A percentile compares a stretch with the other conserved stretches of the same genome.
phyloP scores from a whole-genome alignment of 192 early-diverging fungal genomes.

The Cetraspora pellucida region DNA sequence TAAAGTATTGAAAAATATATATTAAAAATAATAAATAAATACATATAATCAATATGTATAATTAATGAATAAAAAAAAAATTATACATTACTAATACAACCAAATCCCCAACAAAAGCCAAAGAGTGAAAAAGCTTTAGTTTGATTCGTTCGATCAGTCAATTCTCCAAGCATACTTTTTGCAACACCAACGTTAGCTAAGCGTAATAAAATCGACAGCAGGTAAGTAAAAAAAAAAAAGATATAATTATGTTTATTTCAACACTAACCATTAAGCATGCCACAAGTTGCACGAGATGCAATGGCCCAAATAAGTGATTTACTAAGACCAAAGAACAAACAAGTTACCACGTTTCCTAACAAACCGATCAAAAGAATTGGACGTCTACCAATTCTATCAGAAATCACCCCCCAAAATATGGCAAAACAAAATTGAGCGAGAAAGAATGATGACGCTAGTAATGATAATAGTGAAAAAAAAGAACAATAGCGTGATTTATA shows the following conservation, averaged over 20 bases:
- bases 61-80: slow-evolving; percentile 11
- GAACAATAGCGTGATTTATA: background rate
- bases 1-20: too few species aligned
- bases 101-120: slow-evolving; percentile 39
- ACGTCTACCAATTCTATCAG: slow-evolving; percentile 80
- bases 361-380: slow-evolving; percentile 82
- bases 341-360: slow-evolving; percentile 71
- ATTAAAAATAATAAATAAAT: too few species aligned
- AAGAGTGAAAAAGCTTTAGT: slow-evolving; percentile 14
- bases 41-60: background rate
- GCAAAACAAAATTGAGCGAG: slow-evolving; percentile 71
- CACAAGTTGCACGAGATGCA: slow-evolving; percentile 61
- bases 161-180: slow-evolving; percentile 82
- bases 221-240: background rate
- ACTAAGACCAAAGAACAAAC: slow-evolving; percentile 73
- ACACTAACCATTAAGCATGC: slow-evolving; percentile 63
- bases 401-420: slow-evolving; percentile 73
- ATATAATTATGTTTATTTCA: background rate
- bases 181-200: slow-evolving; percentile 74
- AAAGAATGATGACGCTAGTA: slow-evolving; percentile 64
- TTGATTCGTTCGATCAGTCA: slow-evolving; percentile 82
- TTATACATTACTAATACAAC: slow-evolving; percentile 45
- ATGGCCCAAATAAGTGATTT: slow-evolving; percentile 63
- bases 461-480: background rate
- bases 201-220: slow-evolving; percentile 4